A percentile compares a stretch with the other conserved stretches of the same genome.
Conservation (phyloP, 1,284 basidiomycete genomes). For the Flammula alnicola region DNA sequence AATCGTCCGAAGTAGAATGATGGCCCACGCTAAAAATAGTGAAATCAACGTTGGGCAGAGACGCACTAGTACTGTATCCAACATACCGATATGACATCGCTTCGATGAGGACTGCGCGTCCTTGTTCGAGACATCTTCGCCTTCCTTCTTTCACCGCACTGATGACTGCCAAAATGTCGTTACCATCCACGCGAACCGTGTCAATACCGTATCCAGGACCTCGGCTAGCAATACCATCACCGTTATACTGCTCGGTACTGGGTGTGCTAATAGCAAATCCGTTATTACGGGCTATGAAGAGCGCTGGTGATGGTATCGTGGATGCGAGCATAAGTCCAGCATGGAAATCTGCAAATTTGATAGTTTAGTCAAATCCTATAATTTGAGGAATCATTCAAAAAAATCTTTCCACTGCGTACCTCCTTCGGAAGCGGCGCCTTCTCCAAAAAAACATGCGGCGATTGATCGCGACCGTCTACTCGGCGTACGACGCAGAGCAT, state of each 20-base stretch:
- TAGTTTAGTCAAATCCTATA: constrained; percentile 1
- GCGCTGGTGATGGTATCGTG: constrained; percentile 72
- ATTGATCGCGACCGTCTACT: constrained; percentile 74
- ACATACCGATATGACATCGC: constrained; percentile 87
- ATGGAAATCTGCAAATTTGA: constrained; percentile 60
- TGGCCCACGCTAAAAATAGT: constrained; percentile 73
- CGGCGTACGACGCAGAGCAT: constrained; percentile 84
- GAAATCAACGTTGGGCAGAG: constrained; percentile 9
- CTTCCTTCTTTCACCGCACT: constrained; percentile 84
- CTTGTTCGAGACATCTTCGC: constrained; percentile 75
- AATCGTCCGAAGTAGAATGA: constrained; percentile 94
- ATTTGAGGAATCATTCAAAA: not conserved
- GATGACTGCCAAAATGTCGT: constrained; percentile 89
- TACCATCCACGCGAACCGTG: constrained; percentile 91
- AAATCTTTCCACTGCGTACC: constrained; percentile 30
- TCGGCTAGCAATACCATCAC: constrained; percentile 91
- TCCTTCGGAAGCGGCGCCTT: constrained; percentile 79
- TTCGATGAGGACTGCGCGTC: constrained; percentile 87
- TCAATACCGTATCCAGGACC: constrained; percentile 95
- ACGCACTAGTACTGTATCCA: constrained; percentile 3
- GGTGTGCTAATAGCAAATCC: constrained; percentile 97
- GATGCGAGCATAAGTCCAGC: constrained; percentile 80
- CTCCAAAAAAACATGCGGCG: constrained; percentile 92
- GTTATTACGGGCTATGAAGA: constrained; percentile 84
- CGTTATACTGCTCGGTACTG: constrained; percentile 86